phyloP scores from a whole-genome alignment of 305 asterid species.

The Solanum chacoense region DNA sequence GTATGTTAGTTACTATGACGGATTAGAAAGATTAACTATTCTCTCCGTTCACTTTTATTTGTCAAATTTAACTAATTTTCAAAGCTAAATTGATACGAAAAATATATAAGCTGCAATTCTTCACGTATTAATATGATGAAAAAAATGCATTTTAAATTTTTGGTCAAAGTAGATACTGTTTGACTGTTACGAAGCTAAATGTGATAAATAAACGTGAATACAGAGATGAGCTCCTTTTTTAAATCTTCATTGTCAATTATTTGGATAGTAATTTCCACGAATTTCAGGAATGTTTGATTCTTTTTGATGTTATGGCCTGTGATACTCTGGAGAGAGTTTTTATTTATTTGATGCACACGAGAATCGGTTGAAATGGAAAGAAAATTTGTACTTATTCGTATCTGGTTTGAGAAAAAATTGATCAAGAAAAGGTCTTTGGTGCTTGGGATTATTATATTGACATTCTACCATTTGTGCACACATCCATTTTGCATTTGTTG shows the following conservation, averaged over 20 bases:
- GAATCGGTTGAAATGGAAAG: neutral
- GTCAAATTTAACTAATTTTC: neutral
- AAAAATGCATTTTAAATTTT: neutral
- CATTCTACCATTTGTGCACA: neutral
- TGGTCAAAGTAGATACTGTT: neutral
- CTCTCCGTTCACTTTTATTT: neutral
- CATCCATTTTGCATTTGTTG: neutral
- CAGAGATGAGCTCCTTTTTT: neutral
- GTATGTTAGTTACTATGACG: slow-evolving; percentile 16
- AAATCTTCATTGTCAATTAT: neutral
- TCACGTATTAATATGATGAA: neutral
- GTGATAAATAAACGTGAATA: neutral
- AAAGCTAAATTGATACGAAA: neutral
- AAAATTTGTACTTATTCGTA: neutral
- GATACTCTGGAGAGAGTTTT: neutral
- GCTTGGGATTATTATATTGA: neutral
- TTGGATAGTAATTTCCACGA: neutral
- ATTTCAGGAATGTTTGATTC: neutral
- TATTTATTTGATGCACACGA: neutral
- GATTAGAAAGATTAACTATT: neutral
- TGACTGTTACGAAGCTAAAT: neutral
- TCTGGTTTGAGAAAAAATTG: neutral
- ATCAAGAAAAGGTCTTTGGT: neutral
- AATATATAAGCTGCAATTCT: neutral
- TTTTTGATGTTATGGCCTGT: neutral